Evolutionary conservation across 345 rosid genomes (phyloP).

Genomic region (Acer saccharum): DNA sequence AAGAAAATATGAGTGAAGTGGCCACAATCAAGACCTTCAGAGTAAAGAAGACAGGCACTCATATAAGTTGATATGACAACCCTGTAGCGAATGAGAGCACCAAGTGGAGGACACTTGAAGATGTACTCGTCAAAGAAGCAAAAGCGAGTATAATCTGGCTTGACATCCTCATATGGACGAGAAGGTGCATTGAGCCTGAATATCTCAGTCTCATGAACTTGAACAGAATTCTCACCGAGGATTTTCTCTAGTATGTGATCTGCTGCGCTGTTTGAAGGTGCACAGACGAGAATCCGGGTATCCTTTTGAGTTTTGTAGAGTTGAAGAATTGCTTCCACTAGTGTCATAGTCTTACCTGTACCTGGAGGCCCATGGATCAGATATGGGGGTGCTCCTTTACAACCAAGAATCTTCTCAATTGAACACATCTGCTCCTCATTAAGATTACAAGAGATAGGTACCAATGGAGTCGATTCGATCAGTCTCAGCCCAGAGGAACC

Average conservation of each 20-base stretch:
- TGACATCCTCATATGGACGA: slow-evolving; percentile 68
- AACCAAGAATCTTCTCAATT: slow-evolving; percentile 75
- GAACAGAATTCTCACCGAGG: slow-evolving; percentile 45
- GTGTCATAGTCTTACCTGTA: slow-evolving; percentile 89
- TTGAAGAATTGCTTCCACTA: slow-evolving; percentile 85
- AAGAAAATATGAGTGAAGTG: slow-evolving; percentile 92
- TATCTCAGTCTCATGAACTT: slow-evolving; percentile 54
- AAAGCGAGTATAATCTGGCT: slow-evolving; percentile 59
- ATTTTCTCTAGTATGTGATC: slow-evolving; percentile 78
- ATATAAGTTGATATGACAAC: slow-evolving; percentile 80
- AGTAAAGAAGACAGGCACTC: slow-evolving; percentile 77
- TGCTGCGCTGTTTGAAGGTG: slow-evolving; percentile 93
- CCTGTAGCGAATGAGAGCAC: slow-evolving; percentile 50
- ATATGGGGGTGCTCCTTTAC: slow-evolving; percentile 86
- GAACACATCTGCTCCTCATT: slow-evolving; percentile 82
- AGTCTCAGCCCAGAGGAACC: slow-evolving; percentile 40
- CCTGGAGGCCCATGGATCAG: slow-evolving; percentile 95
- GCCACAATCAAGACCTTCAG: slow-evolving; percentile 74
- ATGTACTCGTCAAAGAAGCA: slow-evolving; percentile 67
- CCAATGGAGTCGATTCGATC: slow-evolving; percentile 49
- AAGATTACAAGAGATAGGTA: slow-evolving; percentile 59
- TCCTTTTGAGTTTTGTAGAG: slow-evolving; percentile 43
- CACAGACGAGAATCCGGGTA: slow-evolving; percentile 76
- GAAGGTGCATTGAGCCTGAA: slow-evolving; percentile 87
- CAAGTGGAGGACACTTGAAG: slow-evolving; percentile 73